Evolutionary conservation across 345 rosid species (phyloP).

Genomic region (Eucalyptus cloeziana): DNA sequence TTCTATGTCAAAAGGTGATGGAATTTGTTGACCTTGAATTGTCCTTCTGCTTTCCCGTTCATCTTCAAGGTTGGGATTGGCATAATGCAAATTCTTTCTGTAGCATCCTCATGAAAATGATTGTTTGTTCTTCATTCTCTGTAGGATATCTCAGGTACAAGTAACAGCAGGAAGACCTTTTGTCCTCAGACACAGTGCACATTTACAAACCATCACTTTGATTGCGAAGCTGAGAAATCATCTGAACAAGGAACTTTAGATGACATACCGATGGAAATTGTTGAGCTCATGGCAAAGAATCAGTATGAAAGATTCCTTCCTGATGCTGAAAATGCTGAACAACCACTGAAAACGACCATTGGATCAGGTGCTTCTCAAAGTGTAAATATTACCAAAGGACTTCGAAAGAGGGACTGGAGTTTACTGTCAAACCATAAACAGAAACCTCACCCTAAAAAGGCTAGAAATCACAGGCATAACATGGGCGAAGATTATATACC

Average conservation of each 20-base stretch:
- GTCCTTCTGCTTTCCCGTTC: neutral
- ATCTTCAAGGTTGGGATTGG: neutral
- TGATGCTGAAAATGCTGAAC: slow-evolving; percentile 27
- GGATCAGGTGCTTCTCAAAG: neutral
- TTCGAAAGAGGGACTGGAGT: neutral
- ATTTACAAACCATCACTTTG: neutral
- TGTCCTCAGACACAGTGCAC: neutral
- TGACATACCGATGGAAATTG: slow-evolving; percentile 85
- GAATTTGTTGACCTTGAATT: neutral
- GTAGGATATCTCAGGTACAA: neutral
- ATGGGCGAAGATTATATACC: neutral
- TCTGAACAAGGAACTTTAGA: slow-evolving; percentile 43
- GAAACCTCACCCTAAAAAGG: neutral
- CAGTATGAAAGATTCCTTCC: slow-evolving; percentile 75
- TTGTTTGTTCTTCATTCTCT: neutral
- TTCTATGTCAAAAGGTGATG: neutral
- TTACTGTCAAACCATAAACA: neutral
- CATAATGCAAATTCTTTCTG: neutral
- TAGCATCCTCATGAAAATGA: neutral
- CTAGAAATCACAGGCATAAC: neutral
- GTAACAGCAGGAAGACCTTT: neutral
- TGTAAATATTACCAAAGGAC: neutral
- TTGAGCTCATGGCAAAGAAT: slow-evolving; percentile 75
- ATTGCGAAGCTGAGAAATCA: neutral
- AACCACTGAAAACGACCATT: neutral